Evolutionary conservation across 1,284 basidiomycete species (phyloP).

Genomic region (Malassezia cuniculi): DNA sequence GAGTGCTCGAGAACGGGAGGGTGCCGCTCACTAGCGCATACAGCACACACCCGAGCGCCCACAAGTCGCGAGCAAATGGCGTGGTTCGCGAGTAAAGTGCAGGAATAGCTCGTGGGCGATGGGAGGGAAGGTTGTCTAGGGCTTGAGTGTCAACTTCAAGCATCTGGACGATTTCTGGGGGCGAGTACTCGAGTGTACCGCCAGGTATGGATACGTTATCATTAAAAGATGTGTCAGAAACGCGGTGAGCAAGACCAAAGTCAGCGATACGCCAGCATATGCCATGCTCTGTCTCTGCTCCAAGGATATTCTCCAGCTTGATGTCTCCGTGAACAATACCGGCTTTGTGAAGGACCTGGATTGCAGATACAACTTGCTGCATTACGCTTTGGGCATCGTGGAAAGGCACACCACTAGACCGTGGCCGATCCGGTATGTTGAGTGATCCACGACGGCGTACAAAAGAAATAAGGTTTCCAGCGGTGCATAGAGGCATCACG

Average conservation of each 20-base stretch:
- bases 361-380: constrained; percentile 6
- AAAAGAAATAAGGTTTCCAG: constrained; percentile 2
- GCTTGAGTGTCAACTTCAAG: too few species aligned
- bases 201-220: too few species aligned
- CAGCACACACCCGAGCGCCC: constrained; percentile 13
- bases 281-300: constrained; percentile 50
- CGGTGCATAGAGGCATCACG: constrained; percentile 5
- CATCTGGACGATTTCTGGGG: constrained; percentile 8
- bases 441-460: constrained; percentile 1
- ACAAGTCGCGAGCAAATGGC: constrained; percentile 11
- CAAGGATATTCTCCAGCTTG: constrained; percentile 52
- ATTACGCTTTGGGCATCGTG: constrained; percentile 1
- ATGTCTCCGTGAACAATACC: constrained; percentile 50
- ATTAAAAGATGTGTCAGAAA: too few species aligned
- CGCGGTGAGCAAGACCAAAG: constrained; percentile 49
- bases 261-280: constrained; percentile 48
- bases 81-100: too few species aligned
- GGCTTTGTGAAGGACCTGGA: constrained; percentile 6
- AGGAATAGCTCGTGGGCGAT: too few species aligned
- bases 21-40: constrained; percentile 7
- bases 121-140: too few species aligned
- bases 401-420: constrained; percentile 3
- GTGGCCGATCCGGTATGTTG: background rate
- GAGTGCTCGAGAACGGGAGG: constrained; percentile 6
- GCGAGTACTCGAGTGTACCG: constrained; percentile 6